phyloP scores from a whole-genome alignment of 225 moss, liverwort and hornwort genomes.

The Polytrichum formosum region DNA sequence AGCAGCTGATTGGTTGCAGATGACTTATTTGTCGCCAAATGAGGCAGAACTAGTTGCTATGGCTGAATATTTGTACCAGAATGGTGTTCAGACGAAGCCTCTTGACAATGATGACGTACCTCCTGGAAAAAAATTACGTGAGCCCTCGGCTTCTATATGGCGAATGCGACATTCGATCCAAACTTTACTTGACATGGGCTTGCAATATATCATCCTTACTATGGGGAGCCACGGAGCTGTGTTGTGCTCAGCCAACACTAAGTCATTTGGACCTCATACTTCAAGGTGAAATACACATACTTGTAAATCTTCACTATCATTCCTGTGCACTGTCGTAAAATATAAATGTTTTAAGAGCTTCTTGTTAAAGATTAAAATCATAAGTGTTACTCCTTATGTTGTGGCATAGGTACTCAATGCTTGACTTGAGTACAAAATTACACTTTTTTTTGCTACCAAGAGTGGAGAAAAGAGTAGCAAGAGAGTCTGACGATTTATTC shows the following conservation, averaged over 20 bases:
- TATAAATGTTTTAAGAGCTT: no score
- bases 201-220: slow-evolving; percentile 72
- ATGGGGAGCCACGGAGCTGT: slow-evolving; percentile 80
- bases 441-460: not conserved
- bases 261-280: slow-evolving; percentile 8
- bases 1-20: slow-evolving; percentile 37
- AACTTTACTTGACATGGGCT: slow-evolving; percentile 63
- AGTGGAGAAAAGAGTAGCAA: not conserved
- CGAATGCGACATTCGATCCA: slow-evolving; percentile 57
- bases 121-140: slow-evolving; percentile 13
- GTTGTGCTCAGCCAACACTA: slow-evolving; percentile 52
- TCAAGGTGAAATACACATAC: slow-evolving; percentile 14
- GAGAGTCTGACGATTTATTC: not conserved
- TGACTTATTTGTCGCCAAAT: slow-evolving; percentile 84
- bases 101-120: slow-evolving; percentile 15
- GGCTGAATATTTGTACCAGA: slow-evolving; percentile 54
- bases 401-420: not conserved
- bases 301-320: no score
- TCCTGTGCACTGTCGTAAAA: no score
- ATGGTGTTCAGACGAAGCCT: slow-evolving; percentile 13
- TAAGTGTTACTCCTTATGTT: not conserved
- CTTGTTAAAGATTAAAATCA: no score
- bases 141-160: slow-evolving; percentile 46
- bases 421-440: not conserved
- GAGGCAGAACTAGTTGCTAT: slow-evolving; percentile 84